Conservation (phyloP, 768 basidiomycete genomes). For the Panellus pusillus region DNA sequence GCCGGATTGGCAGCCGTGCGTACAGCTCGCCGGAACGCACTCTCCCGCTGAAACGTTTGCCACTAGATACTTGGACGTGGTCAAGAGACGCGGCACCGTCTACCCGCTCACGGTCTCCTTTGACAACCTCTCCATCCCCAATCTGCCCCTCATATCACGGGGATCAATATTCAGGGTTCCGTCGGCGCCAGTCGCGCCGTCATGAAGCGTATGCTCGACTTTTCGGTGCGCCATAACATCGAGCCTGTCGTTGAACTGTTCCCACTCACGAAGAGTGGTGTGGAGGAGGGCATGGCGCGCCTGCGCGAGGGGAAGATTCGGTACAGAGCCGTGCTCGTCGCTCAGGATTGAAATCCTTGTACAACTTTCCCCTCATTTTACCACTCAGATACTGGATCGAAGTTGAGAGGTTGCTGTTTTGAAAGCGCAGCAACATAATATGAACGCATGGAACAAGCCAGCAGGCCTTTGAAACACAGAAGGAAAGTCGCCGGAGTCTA, state of each 20-base stretch:
- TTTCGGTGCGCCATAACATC: constrained; percentile 30
- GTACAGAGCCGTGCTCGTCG: constrained; percentile 11
- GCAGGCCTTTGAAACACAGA: no score
- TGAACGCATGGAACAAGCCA: no score
- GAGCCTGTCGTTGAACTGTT: constrained; percentile 31
- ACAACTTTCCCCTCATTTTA: no score
- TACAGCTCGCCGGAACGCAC: neutral
- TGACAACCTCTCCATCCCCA: constrained; percentile 2
- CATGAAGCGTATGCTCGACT: constrained; percentile 29
- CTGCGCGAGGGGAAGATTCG: constrained; percentile 9
- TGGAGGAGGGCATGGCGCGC: constrained; percentile 5
- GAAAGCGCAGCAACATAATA: no score
- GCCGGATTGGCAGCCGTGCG: constrained; percentile 6
- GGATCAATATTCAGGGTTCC: constrained; percentile 17
- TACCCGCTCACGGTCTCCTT: constrained; percentile 6
- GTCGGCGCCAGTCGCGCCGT: constrained; percentile 9
- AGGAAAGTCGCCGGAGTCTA: neutral
- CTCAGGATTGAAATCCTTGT: neutral
- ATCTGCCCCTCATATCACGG: neutral
- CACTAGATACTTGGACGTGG: constrained; percentile 1
- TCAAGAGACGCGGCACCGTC: constrained; percentile 6
- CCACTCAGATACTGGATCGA: no score
- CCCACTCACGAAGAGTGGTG: constrained; percentile 28
- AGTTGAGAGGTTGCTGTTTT: no score
- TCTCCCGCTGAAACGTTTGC: neutral